These are phyloP conservation scores for Hordeum marinum DNA, from an alignment of 176 grass and related monocot species.

Conservation along the genomic window DNA sequence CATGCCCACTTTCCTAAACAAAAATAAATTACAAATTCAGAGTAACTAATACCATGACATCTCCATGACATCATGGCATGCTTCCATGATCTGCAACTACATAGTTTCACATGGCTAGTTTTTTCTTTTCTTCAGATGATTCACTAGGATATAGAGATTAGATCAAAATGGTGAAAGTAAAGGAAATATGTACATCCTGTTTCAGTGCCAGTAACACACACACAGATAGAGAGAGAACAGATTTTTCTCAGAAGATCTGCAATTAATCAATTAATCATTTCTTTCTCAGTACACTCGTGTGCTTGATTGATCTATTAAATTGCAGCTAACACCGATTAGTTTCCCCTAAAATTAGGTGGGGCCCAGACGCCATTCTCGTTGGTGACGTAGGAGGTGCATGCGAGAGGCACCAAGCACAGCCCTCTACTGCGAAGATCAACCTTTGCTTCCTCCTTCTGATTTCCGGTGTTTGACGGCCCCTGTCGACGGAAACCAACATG, in stretches of 20 bases:
- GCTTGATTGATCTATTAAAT: background rate
- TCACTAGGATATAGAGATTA: background rate
- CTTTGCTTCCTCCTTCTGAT: constrained; percentile 28
- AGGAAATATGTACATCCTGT: background rate
- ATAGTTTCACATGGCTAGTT: background rate
- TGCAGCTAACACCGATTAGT: constrained; percentile 12
- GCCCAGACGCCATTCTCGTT: constrained; percentile 76
- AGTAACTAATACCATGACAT: background rate
- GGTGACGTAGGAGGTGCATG: constrained; percentile 90
- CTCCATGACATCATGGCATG: background rate
- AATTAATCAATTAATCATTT: background rate
- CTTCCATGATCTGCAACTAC: background rate
- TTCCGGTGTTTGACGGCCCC: background rate
- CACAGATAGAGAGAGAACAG: background rate
- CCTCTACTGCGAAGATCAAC: constrained; percentile 84
- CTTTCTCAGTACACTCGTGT: background rate
- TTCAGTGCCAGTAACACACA: background rate
- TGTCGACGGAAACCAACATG: background rate
- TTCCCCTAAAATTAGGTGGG: constrained; percentile 51
- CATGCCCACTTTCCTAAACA: background rate
- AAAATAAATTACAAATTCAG: background rate
- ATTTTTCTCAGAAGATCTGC: background rate
- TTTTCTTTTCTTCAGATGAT: background rate
- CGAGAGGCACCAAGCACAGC: constrained; percentile 80
- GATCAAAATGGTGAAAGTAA: background rate